These are phyloP conservation scores for Colletotrichum tanaceti DNA, from an alignment of 2,329 filamentous ascomycete genomes.

Conservation along the genomic window DNA sequence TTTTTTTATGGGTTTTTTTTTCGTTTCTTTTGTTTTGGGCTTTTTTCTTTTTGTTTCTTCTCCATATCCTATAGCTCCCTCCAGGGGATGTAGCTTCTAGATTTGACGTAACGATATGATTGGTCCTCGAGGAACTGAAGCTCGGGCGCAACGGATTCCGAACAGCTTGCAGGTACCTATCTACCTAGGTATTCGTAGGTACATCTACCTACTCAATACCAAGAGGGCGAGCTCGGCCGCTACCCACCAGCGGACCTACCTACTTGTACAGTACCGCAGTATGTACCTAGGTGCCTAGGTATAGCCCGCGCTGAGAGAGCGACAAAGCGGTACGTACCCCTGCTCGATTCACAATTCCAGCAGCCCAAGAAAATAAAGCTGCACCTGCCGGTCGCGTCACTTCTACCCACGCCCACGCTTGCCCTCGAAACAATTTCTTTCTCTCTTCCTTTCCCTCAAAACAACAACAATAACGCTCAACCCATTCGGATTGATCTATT, in stretches of 20 bases:
- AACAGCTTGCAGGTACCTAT: too few species aligned
- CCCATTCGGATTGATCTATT: slow-evolving; percentile 19
- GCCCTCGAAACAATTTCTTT: slow-evolving; percentile 31
- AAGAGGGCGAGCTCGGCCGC: slow-evolving; percentile 2
- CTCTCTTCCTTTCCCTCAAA: not conserved
- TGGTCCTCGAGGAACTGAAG: slow-evolving; percentile 22
- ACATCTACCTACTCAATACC: too few species aligned
- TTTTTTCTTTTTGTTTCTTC: too few species aligned
- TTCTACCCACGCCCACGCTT: slow-evolving; percentile 10
- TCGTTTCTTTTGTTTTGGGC: not conserved
- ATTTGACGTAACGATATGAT: slow-evolving; percentile 20
- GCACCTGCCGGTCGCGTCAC: slow-evolving; percentile 39
- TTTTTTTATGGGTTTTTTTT: not conserved
- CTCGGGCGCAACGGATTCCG: too few species aligned
- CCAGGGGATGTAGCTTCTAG: slow-evolving; percentile 20
- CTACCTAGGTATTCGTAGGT: too few species aligned
- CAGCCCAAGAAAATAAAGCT: slow-evolving; percentile 40
- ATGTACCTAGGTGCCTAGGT: not conserved
- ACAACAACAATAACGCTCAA: slow-evolving; percentile 21
- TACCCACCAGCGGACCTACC: not conserved
- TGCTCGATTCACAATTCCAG: slow-evolving; percentile 36
- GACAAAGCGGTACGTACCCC: slow-evolving; percentile 38
- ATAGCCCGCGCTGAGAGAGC: slow-evolving; percentile 31
- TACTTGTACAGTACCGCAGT: not conserved
- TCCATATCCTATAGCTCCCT: too few species aligned